Evolutionary conservation across 345 rosid genomes (phyloP).

Genomic region (Cardamine resedifolia): DNA sequence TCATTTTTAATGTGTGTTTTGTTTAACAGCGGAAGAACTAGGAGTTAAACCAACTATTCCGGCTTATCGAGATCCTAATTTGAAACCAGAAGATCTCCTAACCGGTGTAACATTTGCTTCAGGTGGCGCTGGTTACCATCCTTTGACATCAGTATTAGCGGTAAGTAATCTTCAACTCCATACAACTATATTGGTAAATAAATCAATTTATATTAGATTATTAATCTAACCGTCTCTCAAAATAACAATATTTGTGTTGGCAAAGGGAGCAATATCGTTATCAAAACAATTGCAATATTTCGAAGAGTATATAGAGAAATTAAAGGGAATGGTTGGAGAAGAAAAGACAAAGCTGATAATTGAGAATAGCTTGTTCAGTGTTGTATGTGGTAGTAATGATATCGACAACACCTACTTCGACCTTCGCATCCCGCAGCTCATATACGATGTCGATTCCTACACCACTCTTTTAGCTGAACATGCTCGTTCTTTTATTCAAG

Average conservation of each 20-base stretch:
- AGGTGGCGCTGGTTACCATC: conserved; percentile 53
- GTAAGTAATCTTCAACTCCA: conserved; percentile 31
- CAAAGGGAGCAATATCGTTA: conserved; percentile 45
- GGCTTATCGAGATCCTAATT: conserved; percentile 52
- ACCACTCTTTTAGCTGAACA: conserved; percentile 39
- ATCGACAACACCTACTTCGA: conserved; percentile 47
- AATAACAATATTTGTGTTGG: not conserved
- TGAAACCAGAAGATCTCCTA: conserved; percentile 48
- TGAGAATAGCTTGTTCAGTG: conserved; percentile 37
- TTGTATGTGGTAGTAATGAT: conserved; percentile 56
- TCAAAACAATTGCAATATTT: conserved; percentile 44
- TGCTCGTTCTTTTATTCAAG: conserved; percentile 41
- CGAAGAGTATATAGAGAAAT: conserved; percentile 45
- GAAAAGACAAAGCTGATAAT: conserved; percentile 40
- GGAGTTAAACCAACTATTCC: conserved; percentile 54
- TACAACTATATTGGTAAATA: too few relatives aligned
- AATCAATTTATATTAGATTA: too few relatives aligned
- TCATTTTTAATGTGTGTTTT: not conserved
- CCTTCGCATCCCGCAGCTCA: conserved; percentile 1
- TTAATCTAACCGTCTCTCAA: too few relatives aligned
- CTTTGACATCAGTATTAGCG: conserved; percentile 41
- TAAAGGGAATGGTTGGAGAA: conserved; percentile 44
- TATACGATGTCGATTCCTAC: conserved; percentile 40
- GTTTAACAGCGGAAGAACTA: conserved; percentile 42
- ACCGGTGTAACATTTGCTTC: conserved; percentile 69